Base-by-base conservation (phyloP, 106 monocot genomes). In the Alisma plantagoaquatica region DNA sequence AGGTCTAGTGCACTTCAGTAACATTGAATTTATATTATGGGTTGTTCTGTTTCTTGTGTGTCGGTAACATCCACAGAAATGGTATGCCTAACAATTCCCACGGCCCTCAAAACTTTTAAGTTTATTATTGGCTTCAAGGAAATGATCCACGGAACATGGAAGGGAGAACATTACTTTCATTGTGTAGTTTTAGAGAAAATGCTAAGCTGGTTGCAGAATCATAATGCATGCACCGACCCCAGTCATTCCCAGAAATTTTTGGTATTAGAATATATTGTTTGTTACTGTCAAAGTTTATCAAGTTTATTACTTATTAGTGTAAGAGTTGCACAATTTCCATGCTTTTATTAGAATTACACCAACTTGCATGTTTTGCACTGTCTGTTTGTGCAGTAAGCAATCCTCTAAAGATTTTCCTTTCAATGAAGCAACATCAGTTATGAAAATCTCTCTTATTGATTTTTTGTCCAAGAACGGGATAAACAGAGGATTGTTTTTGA, bases 161-260 rank as follows among this genome's bases (percentile, higher is more conserved):
- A 70, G 77, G 67, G 22, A 74, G 83, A 80, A 87, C 94, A 38
- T 64, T 80, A 20, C 65, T 67, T 27, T 83, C 87, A 35, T 64
- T 94, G 46, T 84, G 41, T 63, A 67, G 63, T 46, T 94, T 88
- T 59, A 84, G 88, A 5, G 72, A 94, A 66, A 80, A 64, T 68
- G 83, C 83, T 51, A 83, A 60, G 47, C 73, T 79, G 67, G 46
- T 16, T 33, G 74, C 71, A 14, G 68, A 77, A 49, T 65, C 56
- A 21, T 38, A 56, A 52, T 51, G 46, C 54, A 45, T 61, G 20
- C 55, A 70, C 14, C 19, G 56, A 11, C 45, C 46, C 41, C 33
- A 27, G 31, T 35, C 23, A 15, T 52, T 41, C 41, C 57, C 51
- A 8, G 29, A 47, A 17, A 15, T 64, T 30, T 49, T 69, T 50